A percentile compares a stretch with the other conserved stretches of the same genome.
These are phyloP conservation scores for Gonapodya prolifera DNA, from an alignment of 192 early-diverging fungal species.

Conservation along the genomic window DNA sequence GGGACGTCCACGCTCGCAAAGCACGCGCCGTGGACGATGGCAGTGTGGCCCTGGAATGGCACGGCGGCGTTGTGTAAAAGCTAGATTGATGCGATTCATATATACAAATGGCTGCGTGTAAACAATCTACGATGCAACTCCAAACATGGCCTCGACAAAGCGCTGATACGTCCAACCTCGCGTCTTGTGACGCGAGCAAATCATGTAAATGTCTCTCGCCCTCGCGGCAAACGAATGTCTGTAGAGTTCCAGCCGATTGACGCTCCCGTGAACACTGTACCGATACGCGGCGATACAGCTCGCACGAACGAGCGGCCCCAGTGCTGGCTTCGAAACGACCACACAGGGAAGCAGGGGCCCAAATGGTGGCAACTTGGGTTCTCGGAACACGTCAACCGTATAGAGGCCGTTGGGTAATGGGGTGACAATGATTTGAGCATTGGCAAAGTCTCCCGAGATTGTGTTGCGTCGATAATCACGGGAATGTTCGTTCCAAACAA, in stretches of 20 bases:
- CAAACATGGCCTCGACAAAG: neutral
- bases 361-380: constrained; percentile 60
- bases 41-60: neutral
- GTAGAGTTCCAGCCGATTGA: constrained; percentile 20
- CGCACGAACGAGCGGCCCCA: constrained; percentile 65
- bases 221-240: constrained; percentile 49
- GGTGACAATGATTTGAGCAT: constrained; percentile 81
- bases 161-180: neutral
- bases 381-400: constrained; percentile 45
- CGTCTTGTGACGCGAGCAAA: neutral
- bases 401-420: constrained; percentile 61
- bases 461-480: constrained; percentile 76
- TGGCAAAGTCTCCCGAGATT: constrained; percentile 96
- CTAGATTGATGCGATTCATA: too few species aligned
- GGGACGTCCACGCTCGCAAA: neutral
- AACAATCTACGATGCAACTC: neutral
- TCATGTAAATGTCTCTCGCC: neutral
- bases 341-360: constrained; percentile 73
- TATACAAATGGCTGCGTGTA: too few species aligned
- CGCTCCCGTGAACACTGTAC: constrained; percentile 24
- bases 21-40: neutral
- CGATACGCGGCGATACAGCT: constrained; percentile 67
- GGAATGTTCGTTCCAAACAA: constrained; percentile 92
- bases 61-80: too few species aligned
- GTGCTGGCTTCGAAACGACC: constrained; percentile 56